Evolutionary conservation across 2,329 filamentous ascomycete genomes (phyloP), one percentile per base, ranked within the genome.

Genomic region (Fusarium austroafricanum): DNA sequence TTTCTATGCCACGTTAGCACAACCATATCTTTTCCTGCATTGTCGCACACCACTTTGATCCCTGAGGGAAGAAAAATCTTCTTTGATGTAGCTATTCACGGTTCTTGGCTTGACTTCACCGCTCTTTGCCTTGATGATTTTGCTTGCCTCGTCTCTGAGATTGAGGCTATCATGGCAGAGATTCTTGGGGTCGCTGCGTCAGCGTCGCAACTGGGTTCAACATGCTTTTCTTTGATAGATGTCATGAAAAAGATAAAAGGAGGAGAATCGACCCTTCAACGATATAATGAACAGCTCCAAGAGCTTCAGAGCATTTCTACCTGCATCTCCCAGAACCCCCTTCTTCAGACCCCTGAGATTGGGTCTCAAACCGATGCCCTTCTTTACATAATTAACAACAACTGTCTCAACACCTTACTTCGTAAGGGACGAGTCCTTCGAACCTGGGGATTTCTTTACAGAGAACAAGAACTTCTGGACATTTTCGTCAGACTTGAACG

Each of bases 181-280:
- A 56, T 73, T 12, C 20, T 71, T 26, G 71, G 71, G 8, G 67
- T 71, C 17, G 66, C 65, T 17, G 71, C 70, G 6, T 57, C 68
- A 6, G 71, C 70, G 17, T 35, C 39, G 26, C 71, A 73, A 33
- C 60, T 73, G 4, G 59, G 59, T 5, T 8, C 2, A 1, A 46
- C 40, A 5, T 70, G 68, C 39, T 57, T 67, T 26, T 67, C 63
- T 4, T 10, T 73, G 5, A 43, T 73, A 18, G 66, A 73, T 8
- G 14, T 65, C 14, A 12, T 69, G n/a, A 60, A 26, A 7, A 73
- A 68, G 55, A 73, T 71, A 73, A 73, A 72, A 73, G 70, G 61
- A 9, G 64, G 58, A 2, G 53, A 68, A 0, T 61, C 64, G 26
- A 49, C 68, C 1, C 44, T 73, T 5, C 39, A 61, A 51, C 29